Evolutionary conservation across 75 land plant species (phyloP), one percentile per base, ranked within the genome.

Genomic region (Pseudotsuga menziesii): DNA sequence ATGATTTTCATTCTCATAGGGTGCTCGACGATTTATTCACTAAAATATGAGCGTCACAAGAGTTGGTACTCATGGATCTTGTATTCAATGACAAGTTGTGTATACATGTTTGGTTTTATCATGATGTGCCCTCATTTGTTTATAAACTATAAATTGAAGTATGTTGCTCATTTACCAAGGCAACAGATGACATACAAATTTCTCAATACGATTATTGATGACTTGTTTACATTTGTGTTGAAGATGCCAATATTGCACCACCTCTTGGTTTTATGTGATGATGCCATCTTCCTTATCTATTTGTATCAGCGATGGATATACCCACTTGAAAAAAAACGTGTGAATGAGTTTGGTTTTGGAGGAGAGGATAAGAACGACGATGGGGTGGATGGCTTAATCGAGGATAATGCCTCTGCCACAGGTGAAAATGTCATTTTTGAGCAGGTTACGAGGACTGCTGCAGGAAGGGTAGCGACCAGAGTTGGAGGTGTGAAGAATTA

Each of bases 161-260:
- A 98, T 32, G 99, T 97, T 80, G 99, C 99, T 39, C 99, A 97
- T 82, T 58, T 97, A 61, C 99, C 99, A 16, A 94, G 99, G 99
- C 88, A 98, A 59, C 99, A 97, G 72, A 97, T 97, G 99, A 97
- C 99, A n/a, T 97, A 97, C 91, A 97, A 97, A 76, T 97, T 97
- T 75, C 89, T 97, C 32, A 97, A 97, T 74, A 97, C 99, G 12
- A 92, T 97, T 58, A 94, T 97, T 52, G 99, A 97, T 79, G 99
- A 97, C 82, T 91, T 97, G 26, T 97, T 97, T 84, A 98, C 99
- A 22, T 97, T 97, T 81, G 99, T 97, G 41, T 94, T 97, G 74
- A 97, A 97, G 83, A 97, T 97, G 99, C 99, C 99, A 57, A 82
- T 72, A 7, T 91, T 97, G 20, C 99, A 97, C 81, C 92, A 98